Base-by-base conservation (phyloP, 495 filamentous ascomycete species). In the Podospora tetraspora region DNA sequence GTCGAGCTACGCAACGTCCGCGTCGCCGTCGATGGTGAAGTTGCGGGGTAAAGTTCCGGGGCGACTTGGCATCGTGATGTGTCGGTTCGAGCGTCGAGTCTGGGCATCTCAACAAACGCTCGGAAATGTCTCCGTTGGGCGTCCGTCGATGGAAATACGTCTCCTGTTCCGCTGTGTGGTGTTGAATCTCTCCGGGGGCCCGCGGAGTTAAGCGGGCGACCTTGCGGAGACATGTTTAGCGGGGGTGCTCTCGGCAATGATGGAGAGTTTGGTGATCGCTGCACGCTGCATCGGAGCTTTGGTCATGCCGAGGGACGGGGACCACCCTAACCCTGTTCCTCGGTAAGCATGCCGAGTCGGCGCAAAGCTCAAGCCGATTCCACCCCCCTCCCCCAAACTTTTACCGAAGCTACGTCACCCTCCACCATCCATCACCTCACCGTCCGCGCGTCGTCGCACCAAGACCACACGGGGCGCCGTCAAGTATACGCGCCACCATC, bases 391-490 rank as follows among this genome's bases (percentile, higher is more conserved):
- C 13, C 37, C 43, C 16, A 52, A 52, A 19, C 19, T 52, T 52
- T 52, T 52, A 8, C 43, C 16, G 19, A 52, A 34, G 6, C 43
- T 52, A 52, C 43, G 43, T 52, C 43, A 52, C 43, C 43, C 43
- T 52, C 43, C 43, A 52, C 43, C 43, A 52, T n/a, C 43, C 19
- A 52, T n/a, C 43, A n/a, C 43, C 43, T 19, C 43, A 43, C 43
- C 43, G 43, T 52, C 43, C 43, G 19, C 43, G 43, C 43, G 43
- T 52, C 19, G 43, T 52, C 43, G 19, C 43, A 52, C 43, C 43
- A 52, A 32, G 24, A 13, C 57, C 22, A 66, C 67, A 58, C 63
- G 58, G 34, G 16, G 69, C 69, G n/a, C 70, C 65, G 21, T 66
- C 56, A 52, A 52, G 43, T n/a, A 52, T 0, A 52, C 43, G 43